Evolutionary conservation across 179 eudicot genomes (phyloP).

Genomic region (Actinidia arguta): DNA sequence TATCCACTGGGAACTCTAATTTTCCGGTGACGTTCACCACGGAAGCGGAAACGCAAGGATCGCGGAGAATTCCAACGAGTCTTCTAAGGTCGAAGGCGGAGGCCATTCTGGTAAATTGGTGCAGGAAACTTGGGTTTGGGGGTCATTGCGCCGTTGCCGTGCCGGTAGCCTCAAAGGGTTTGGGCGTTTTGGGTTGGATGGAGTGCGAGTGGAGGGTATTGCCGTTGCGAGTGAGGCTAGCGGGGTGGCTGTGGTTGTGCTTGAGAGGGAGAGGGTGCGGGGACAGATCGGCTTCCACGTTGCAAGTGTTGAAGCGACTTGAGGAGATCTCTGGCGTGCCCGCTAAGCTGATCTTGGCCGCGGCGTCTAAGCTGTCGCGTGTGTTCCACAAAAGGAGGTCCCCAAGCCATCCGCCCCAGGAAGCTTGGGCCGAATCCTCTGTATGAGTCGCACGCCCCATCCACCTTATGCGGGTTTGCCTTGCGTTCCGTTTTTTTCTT

Average conservation of each 20-base stretch:
- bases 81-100: slow-evolving; percentile 43
- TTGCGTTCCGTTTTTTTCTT: too few species aligned
- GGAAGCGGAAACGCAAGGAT: too few species aligned
- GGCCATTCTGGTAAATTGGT: slow-evolving; percentile 65
- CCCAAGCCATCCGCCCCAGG: slow-evolving; percentile 38
- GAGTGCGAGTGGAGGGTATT: slow-evolving; percentile 30
- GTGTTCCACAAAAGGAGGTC: slow-evolving; percentile 16
- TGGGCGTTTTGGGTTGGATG: slow-evolving; percentile 28
- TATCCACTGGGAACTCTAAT: slow-evolving; percentile 6
- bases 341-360: slow-evolving; percentile 53
- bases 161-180: slow-evolving; percentile 26
- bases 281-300: slow-evolving; percentile 30
- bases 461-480: too few species aligned
- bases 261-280: slow-evolving; percentile 38
- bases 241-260: slow-evolving; percentile 64
- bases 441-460: background rate
- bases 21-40: background rate
- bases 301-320: slow-evolving; percentile 46
- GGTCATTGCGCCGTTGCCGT: slow-evolving; percentile 19
- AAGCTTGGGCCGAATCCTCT: slow-evolving; percentile 76
- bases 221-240: slow-evolving; percentile 54
- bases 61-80: background rate
- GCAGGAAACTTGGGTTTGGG: slow-evolving; percentile 42
- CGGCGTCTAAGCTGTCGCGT: slow-evolving; percentile 47
- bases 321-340: slow-evolving; percentile 77